Conservation (phyloP, 2,329 filamentous ascomycete species). For the Ascochyta lentis region DNA sequence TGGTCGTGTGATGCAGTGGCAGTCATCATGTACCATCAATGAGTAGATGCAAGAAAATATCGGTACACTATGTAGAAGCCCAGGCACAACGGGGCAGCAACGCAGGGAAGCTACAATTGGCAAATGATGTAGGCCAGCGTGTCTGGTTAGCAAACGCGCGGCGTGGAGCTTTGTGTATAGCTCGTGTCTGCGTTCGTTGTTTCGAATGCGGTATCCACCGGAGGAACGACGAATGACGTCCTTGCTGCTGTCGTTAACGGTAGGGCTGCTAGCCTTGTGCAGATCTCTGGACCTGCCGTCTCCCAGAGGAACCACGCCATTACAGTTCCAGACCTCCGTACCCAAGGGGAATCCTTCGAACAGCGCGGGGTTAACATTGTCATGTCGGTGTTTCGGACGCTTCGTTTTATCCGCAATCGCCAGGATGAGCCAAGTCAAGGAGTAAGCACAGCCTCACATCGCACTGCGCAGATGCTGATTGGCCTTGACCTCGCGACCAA, state of each 20-base stretch:
- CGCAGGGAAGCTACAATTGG: not conserved
- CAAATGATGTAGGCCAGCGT: not conserved
- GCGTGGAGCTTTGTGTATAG: conserved; percentile 4
- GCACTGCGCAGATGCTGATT: conserved; percentile 5
- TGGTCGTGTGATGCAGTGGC: conserved; percentile 21
- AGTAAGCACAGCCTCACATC: conserved; percentile 13
- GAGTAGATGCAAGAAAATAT: not conserved
- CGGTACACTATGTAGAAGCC: conserved; percentile 1
- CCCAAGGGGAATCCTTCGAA: not conserved
- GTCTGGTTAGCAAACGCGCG: not conserved
- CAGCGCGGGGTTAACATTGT: conserved; percentile 5
- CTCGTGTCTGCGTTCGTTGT: conserved; percentile 7
- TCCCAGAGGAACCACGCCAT: not conserved
- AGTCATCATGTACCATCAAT: conserved; percentile 11
- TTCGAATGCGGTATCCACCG: conserved; percentile 8
- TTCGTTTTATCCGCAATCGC: conserved; percentile 12
- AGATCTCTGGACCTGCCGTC: conserved; percentile 2
- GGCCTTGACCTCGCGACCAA: conserved; percentile 3
- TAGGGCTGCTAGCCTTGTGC: conserved; percentile 15
- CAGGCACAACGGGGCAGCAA: not conserved
- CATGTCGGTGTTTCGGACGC: conserved; percentile 5
- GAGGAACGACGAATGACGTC: conserved; percentile 11
- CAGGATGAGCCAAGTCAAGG: conserved; percentile 10
- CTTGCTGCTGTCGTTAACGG: not conserved
- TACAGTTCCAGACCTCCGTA: not conserved